Percentiles rank a stretch among this genome's conserved stretches.
phyloP scores from a whole-genome alignment of 2,329 filamentous ascomycete species.

The Paecilomyces fulvus region DNA sequence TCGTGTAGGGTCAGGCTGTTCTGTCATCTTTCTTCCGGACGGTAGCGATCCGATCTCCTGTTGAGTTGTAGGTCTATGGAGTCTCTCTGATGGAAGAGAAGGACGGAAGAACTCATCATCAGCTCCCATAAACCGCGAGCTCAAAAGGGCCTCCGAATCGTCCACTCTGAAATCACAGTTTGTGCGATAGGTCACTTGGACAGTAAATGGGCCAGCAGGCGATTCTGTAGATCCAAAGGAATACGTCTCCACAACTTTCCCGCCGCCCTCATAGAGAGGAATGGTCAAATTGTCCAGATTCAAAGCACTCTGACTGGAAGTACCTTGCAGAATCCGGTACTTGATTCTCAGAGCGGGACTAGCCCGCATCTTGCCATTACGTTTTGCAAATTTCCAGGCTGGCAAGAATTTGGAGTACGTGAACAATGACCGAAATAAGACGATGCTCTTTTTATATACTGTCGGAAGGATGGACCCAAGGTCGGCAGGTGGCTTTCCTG shows the following conservation, averaged over 20 bases:
- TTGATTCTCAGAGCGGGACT: conserved; percentile 60
- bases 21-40: conserved; percentile 44
- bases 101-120: conserved; percentile 83
- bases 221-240: conserved; percentile 78
- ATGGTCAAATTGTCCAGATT: conserved; percentile 61
- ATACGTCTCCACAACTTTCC: conserved; percentile 63
- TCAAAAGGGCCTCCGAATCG: conserved; percentile 80
- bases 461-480: conserved; percentile 62
- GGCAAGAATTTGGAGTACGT: conserved; percentile 74
- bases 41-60: conserved; percentile 68
- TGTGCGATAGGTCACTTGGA: conserved; percentile 74
- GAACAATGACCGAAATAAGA: conserved; percentile 85
- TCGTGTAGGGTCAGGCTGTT: conserved; percentile 57
- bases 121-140: conserved; percentile 85
- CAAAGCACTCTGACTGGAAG: conserved; percentile 39
- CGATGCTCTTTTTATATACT: conserved; percentile 94
- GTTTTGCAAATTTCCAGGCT: conserved; percentile 75
- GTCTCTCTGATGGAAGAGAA: conserved; percentile 54
- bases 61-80: conserved; percentile 17
- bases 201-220: conserved; percentile 73
- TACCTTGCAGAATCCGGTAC: conserved; percentile 66
- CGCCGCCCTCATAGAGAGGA: conserved; percentile 57
- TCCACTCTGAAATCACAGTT: conserved; percentile 88
- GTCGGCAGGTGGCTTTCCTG: conserved; percentile 47
- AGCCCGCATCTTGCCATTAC: conserved; percentile 59